These are phyloP conservation scores for Asterella californica DNA, from an alignment of 225 moss, liverwort and hornwort genomes.

Conservation along the genomic window DNA sequence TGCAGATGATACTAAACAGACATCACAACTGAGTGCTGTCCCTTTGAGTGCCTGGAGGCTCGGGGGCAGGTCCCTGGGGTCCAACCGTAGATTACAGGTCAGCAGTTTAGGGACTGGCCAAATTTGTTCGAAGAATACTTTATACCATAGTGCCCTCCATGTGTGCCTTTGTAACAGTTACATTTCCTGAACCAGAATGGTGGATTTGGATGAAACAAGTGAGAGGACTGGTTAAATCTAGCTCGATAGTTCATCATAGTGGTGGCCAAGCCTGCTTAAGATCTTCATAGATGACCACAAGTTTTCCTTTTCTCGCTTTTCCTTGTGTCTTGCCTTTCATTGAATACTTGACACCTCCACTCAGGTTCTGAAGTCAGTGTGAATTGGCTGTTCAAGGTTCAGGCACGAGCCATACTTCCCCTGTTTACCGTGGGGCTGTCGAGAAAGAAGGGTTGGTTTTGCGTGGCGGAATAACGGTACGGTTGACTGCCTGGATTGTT, in stretches of 20 bases:
- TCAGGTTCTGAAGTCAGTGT: background rate
- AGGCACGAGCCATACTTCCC: background rate
- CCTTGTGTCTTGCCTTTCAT: background rate
- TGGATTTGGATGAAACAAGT: too few species aligned
- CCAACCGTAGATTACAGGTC: background rate
- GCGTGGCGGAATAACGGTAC: background rate
- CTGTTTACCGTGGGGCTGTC: background rate
- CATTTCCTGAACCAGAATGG: background rate
- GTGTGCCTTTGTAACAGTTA: background rate
- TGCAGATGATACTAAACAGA: background rate
- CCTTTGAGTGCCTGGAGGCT: background rate
- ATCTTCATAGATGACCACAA: background rate
- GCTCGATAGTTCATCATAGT: background rate
- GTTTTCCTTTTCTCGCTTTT: background rate
- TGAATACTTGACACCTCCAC: background rate
- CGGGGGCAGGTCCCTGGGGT: background rate
- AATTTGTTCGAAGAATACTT: background rate
- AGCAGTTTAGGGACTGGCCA: background rate
- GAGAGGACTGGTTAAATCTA: background rate
- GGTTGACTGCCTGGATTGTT: background rate
- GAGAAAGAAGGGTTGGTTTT: background rate
- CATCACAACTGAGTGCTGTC: background rate
- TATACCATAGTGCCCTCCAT: background rate
- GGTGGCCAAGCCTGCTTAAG: background rate
- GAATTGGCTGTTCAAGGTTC: background rate